Evolutionary conservation across 2,329 filamentous ascomycete species (phyloP).

Genomic region (Pyrenophora tritici-repentis): DNA sequence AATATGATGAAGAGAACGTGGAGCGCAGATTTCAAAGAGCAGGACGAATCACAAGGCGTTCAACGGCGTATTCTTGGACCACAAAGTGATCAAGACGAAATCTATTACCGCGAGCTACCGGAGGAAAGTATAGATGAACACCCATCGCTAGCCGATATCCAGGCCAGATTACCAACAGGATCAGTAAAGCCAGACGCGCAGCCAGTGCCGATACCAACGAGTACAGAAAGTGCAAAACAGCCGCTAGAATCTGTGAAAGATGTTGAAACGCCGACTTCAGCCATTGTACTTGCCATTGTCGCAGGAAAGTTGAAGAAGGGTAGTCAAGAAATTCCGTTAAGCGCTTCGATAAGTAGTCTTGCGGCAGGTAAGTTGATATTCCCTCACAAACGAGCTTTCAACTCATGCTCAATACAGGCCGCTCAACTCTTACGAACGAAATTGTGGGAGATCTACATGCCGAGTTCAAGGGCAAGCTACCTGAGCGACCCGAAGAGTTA

Average conservation of each 20-base stretch:
- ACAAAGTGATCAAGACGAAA: slow-evolving; percentile 66
- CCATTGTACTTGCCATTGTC: too few species aligned
- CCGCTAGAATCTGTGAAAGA: too few species aligned
- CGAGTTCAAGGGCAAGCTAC: slow-evolving; percentile 89
- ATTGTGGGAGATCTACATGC: slow-evolving; percentile 97
- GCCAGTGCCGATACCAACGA: too few species aligned
- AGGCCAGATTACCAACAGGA: too few species aligned
- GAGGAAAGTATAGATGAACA: too few species aligned
- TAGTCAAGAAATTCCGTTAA: too few species aligned
- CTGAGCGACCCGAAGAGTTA: slow-evolving; percentile 97
- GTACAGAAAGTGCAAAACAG: too few species aligned
- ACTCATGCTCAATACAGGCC: slow-evolving; percentile 62
- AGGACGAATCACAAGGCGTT: slow-evolving; percentile 94
- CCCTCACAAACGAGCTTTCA: slow-evolving; percentile 19
- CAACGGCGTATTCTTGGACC: slow-evolving; percentile 98
- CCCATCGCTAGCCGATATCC: too few species aligned
- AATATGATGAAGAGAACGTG: slow-evolving; percentile 97
- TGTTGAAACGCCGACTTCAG: too few species aligned
- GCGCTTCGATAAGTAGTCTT: slow-evolving; percentile 86
- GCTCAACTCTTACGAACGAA: slow-evolving; percentile 98
- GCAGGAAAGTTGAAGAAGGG: too few species aligned
- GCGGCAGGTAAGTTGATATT: slow-evolving; percentile 76
- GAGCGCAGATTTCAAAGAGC: slow-evolving; percentile 96
- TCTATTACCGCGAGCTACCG: too few species aligned
- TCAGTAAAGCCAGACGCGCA: too few species aligned